Evolutionary conservation across 202 grass and related monocot genomes (phyloP).

Genomic region (Carex sylvatica): DNA sequence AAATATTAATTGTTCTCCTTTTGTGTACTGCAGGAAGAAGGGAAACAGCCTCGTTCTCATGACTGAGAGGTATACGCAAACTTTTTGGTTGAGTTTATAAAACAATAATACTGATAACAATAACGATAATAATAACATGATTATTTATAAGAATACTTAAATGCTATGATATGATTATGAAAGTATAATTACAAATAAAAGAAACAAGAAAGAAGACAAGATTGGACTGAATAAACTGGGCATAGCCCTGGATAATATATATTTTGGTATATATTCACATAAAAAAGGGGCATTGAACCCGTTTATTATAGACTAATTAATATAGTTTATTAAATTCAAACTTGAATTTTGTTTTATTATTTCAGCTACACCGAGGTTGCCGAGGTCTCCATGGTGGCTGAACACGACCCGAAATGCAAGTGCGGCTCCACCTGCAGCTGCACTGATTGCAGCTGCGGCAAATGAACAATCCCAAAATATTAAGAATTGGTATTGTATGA

Average conservation of each 20-base stretch:
- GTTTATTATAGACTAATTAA: not conserved
- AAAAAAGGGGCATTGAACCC: not conserved
- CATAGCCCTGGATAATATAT: not conserved
- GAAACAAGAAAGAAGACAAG: not conserved
- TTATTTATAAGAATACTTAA: not conserved
- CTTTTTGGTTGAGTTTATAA: not conserved
- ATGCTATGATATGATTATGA: not conserved
- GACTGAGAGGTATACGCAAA: slow-evolving; percentile 40
- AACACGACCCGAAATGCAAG: slow-evolving; percentile 62
- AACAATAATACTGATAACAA: not conserved
- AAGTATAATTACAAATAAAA: not conserved
- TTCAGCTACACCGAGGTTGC: slow-evolving; percentile 34
- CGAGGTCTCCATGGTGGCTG: slow-evolving; percentile 13
- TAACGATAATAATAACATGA: not conserved
- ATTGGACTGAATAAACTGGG: not conserved
- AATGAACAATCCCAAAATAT: slow-evolving; percentile 33
- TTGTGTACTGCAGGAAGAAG: slow-evolving; percentile 45
- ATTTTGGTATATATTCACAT: not conserved
- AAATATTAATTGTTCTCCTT: slow-evolving; percentile 9
- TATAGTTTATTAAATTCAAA: not conserved
- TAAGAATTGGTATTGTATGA: slow-evolving; percentile 11
- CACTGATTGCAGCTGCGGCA: slow-evolving; percentile 55
- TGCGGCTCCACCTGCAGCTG: slow-evolving; percentile 64
- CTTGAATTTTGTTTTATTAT: not conserved
- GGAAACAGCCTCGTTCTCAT: slow-evolving; percentile 48